Percentiles rank a stretch among this genome's conserved stretches.
Evolutionary conservation across 2,329 filamentous ascomycete species (phyloP).

Genomic region (Fusarium odoratissimum): DNA sequence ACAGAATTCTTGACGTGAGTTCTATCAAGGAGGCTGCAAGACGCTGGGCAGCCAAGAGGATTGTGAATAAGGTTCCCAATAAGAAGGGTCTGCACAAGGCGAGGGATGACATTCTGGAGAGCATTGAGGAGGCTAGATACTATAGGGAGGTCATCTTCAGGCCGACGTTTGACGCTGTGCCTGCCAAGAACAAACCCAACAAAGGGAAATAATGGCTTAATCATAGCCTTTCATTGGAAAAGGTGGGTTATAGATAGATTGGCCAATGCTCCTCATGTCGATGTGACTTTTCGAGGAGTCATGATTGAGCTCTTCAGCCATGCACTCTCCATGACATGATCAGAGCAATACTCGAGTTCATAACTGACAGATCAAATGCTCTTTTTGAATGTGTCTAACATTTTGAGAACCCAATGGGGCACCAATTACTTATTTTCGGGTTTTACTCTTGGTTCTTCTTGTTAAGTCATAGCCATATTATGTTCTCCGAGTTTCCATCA

Average conservation of each 20-base stretch:
- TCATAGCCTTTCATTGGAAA: neutral
- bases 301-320: constrained; percentile 9
- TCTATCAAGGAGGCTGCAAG: constrained; percentile 89
- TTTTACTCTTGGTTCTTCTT: neutral
- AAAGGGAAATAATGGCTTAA: constrained; percentile 12
- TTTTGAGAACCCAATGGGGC: neutral
- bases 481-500: constrained; percentile 9
- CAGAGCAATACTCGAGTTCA: neutral
- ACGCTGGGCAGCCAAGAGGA: constrained; percentile 72
- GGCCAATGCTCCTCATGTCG: neutral
- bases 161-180: constrained; percentile 44
- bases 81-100: constrained; percentile 87
- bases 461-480: neutral
- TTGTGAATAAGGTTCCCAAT: constrained; percentile 69
- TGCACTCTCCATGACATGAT: neutral
- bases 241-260: neutral
- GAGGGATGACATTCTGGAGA: constrained; percentile 90
- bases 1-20: constrained; percentile 93
- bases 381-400: neutral
- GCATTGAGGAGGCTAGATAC: constrained; percentile 89
- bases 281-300: neutral
- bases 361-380: neutral
- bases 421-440: no score
- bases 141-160: constrained; percentile 79
- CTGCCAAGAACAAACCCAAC: constrained; percentile 40